Conservation (phyloP, 495 filamentous ascomycete genomes). For the Astrocystis sublimbata region DNA sequence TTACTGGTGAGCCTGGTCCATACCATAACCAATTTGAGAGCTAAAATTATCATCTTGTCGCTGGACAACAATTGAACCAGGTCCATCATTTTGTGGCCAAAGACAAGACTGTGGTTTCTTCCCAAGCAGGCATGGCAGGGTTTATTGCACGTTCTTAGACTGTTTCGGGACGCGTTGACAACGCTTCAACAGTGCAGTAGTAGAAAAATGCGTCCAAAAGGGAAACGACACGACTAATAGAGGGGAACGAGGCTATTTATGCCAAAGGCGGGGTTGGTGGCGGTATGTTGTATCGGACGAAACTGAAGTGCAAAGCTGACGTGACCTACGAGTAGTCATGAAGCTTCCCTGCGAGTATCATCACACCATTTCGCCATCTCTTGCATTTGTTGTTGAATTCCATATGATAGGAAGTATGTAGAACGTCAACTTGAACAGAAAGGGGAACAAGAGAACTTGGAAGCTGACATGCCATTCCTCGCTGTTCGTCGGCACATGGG, state of each 20-base stretch:
- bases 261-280: background rate
- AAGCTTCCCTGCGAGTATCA: background rate
- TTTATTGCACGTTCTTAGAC: background rate
- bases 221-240: background rate
- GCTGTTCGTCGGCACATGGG: slow-evolving; percentile 4
- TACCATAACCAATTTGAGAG: no score
- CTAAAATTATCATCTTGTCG: no score
- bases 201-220: background rate
- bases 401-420: no score
- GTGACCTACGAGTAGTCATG: slow-evolving; percentile 6
- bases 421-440: background rate
- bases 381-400: background rate
- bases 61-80: no score
- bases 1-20: no score
- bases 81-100: no score
- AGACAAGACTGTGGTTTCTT: background rate
- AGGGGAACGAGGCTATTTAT: slow-evolving; percentile 13
- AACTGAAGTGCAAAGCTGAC: background rate
- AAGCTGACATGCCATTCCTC: background rate
- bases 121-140: no score
- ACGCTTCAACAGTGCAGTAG: background rate
- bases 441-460: no score
- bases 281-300: slow-evolving; percentile 2
- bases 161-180: background rate
- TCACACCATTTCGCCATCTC: slow-evolving; percentile 12